Evolutionary conservation across 306 rosid species (phyloP).

Genomic region (Ormosia semicastrata): DNA sequence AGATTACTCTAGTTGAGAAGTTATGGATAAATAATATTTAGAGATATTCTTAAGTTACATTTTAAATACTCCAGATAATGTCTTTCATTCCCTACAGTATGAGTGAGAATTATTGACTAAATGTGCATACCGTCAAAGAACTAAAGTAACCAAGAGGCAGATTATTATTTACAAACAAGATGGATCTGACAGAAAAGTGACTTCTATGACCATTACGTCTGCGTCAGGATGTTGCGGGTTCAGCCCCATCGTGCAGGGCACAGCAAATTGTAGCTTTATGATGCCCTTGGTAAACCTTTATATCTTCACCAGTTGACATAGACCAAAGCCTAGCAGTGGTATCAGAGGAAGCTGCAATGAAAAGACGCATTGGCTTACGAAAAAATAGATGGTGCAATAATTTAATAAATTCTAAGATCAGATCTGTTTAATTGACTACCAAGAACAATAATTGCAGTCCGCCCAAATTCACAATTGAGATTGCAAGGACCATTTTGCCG

Average conservation of each 20-base stretch:
- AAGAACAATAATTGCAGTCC: not conserved
- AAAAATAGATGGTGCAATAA: not conserved
- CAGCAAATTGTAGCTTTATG: slow-evolving; percentile 94
- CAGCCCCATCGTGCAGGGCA: slow-evolving; percentile 97
- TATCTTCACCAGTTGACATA: slow-evolving; percentile 82
- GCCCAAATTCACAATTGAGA: not conserved
- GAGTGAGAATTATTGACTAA: not conserved
- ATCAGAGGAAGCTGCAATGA: slow-evolving; percentile 86
- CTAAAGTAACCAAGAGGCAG: not conserved
- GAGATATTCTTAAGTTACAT: not conserved
- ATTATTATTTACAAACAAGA: slow-evolving; percentile 34
- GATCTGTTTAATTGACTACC: not conserved
- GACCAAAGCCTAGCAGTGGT: slow-evolving; percentile 96
- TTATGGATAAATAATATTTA: not conserved
- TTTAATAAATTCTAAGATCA: not conserved
- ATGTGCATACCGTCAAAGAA: not conserved
- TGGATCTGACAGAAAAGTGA: not conserved
- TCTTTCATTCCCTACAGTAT: not conserved
- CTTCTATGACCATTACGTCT: not conserved
- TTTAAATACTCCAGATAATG: not conserved
- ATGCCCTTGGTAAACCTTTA: slow-evolving; percentile 87
- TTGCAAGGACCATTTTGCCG: slow-evolving; percentile 8
- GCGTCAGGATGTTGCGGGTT: slow-evolving; percentile 59
- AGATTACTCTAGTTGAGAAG: not conserved
- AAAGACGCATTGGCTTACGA: not conserved